Evolutionary conservation across 2,329 filamentous ascomycete species (phyloP), one percentile per base, ranked within the genome.

Genomic region (Cephalotrichum gorgonifer): DNA sequence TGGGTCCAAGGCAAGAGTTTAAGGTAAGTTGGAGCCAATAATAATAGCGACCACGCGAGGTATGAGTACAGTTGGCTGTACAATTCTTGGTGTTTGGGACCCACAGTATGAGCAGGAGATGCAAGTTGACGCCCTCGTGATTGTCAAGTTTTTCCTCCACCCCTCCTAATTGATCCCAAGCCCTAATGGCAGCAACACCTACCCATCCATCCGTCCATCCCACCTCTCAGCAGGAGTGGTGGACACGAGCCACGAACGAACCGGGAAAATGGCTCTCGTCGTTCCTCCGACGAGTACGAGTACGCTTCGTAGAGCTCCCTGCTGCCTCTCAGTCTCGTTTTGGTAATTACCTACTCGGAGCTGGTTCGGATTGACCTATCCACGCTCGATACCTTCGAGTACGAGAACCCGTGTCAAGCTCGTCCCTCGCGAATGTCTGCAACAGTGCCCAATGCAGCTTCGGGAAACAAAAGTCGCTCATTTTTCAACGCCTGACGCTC

Each of bases 91-190:
- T 42, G 33, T 42, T 9, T 3, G n/a, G 35, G 38, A 39, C 46
- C 46, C 46, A 41, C 46, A 30, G 35, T 26, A 25, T 26, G 33
- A n/a, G 31, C 43, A 26, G 23, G 27, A 47, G 22, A 35, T 48
- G 46, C 46, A 48, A 48, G 46, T 48, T 20, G 17, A n/a, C 22
- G 35, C 17, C 46, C 46, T 48, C 46, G 46, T 48, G 46, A 48
- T 43, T 26, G 46, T 43, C 31, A 26, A 20, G 39, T 22, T 48
- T 48, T 48, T 48, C 23, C 15, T 25, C 28, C 27, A 15, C 31
- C 39, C 39, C 38, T 48, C 35, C 43, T 17, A n/a, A n/a, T n/a
- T 26, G 20, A 17, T 20, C 35, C 12, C 17, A 39, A 39, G 35
- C 35, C 35, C 35, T 39, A 39, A 39, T 39, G 35, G 35, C 35